Percentiles rank a stretch among this genome's conserved stretches.
These are phyloP conservation scores for Globisporangium iwayamae DNA, from an alignment of 352 stramenopile genomes.

Conservation along the genomic window DNA sequence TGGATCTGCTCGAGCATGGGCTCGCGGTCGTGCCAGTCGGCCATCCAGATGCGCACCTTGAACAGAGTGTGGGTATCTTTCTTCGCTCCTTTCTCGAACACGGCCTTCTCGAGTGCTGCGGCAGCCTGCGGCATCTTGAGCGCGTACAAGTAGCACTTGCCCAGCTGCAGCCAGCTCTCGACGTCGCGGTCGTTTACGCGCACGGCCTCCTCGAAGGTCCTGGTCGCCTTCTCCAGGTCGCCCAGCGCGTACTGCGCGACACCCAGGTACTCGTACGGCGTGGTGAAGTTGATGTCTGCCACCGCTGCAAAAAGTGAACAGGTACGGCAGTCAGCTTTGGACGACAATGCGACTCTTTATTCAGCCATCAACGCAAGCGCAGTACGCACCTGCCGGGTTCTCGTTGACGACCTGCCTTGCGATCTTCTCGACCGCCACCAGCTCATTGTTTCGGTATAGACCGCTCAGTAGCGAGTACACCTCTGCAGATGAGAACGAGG, in stretches of 20 bases:
- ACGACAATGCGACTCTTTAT: background rate
- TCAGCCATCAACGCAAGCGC: no score
- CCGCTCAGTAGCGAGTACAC: slow-evolving; percentile 29
- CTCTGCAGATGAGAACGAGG: slow-evolving; percentile 17
- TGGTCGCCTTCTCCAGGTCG: slow-evolving; percentile 47
- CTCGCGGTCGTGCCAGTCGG: slow-evolving; percentile 60
- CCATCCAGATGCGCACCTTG: slow-evolving; percentile 69
- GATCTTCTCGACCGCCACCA: slow-evolving; percentile 42
- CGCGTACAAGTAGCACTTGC: slow-evolving; percentile 66
- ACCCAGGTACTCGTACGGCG: slow-evolving; percentile 64
- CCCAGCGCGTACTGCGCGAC: slow-evolving; percentile 69
- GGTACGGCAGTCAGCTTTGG: background rate
- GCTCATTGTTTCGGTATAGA: slow-evolving; percentile 41
- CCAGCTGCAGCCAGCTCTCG: slow-evolving; percentile 62
- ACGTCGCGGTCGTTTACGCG: slow-evolving; percentile 40
- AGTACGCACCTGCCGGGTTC: slow-evolving; percentile 31
- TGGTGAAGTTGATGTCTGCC: slow-evolving; percentile 34
- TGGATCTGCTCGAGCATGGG: slow-evolving; percentile 36
- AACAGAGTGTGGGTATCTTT: slow-evolving; percentile 41
- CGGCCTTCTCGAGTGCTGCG: slow-evolving; percentile 41
- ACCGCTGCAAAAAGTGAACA: background rate
- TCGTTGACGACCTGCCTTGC: slow-evolving; percentile 37
- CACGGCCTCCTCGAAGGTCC: slow-evolving; percentile 57
- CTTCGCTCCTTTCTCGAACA: slow-evolving; percentile 34
- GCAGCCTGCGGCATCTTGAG: slow-evolving; percentile 40